Evolutionary conservation across 257 asterid genomes (phyloP), one percentile per base, ranked within the genome.

Genomic region (Asclepias syriaca): DNA sequence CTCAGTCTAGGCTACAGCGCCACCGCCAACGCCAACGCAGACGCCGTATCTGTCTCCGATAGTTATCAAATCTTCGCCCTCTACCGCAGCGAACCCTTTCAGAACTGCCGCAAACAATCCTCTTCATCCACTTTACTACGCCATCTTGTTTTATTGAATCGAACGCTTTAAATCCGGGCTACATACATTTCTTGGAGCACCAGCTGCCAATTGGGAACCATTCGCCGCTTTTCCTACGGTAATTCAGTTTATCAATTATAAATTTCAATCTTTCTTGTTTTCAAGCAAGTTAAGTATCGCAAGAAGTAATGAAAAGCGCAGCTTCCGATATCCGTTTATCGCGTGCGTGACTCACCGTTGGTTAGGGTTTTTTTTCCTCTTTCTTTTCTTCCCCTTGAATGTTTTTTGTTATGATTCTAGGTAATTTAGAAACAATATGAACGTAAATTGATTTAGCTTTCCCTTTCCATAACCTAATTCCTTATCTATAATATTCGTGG

Each of bases 1-100:
- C 19, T 19, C 65, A 59, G 65, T 59, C 40, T 27, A 59, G 65
- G n/a, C 65, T 59, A 11, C 65, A 59, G 65, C 65, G 65, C 65
- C 65, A 59, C 65, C 43, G n/a, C 65, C 40, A 43, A n/a, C n/a
- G n/a, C n/a, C n/a, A n/a, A 5, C 45, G 8, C 45, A 5, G 6
- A 5, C 46, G 1, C 46, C 8, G n/a, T 29, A 13, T 59, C 43
- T 3, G 39, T 39, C 43, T 27, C 9, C 65, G 40, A 5, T 59
- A 27, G 2, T 43, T 13, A 11, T 19, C 43, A 59, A 59, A 59
- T 59, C 65, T 59, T 27, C 65, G 43, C 40, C 61, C 15, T 56
- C 43, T 43, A 14, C 65, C 65, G 5, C 40, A 3, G 19, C 10
- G 12, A 59, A 59, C 65, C n/a, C 10, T 27, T 29, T 59, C 43